A percentile compares a stretch with the other conserved stretches of the same genome.
phyloP scores from a whole-genome alignment of 208 protist species.

The Trichomonas tenax region DNA sequence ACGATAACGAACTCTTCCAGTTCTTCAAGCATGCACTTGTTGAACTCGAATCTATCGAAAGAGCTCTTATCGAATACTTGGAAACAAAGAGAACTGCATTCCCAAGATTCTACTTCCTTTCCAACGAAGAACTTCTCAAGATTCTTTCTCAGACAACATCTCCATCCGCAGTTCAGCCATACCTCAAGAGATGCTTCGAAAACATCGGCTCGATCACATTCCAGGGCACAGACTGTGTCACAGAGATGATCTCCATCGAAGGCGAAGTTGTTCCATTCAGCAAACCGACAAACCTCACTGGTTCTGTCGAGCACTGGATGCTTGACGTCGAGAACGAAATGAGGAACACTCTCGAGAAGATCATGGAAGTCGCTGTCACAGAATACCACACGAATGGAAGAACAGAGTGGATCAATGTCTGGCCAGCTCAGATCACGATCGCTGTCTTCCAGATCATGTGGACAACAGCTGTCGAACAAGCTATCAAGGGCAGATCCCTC shows the following conservation, averaged over 20 bases:
- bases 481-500: slow-evolving; percentile 42
- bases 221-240: slow-evolving; percentile 58
- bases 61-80: slow-evolving; percentile 39
- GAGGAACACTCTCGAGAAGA: slow-evolving; percentile 55
- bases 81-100: slow-evolving; percentile 59
- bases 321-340: slow-evolving; percentile 76
- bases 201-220: background rate
- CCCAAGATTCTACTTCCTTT: slow-evolving; percentile 69
- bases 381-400: background rate
- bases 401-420: slow-evolving; percentile 70
- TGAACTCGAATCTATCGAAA: background rate
- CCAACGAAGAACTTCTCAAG: slow-evolving; percentile 65
- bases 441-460: slow-evolving; percentile 70
- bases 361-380: slow-evolving; percentile 46
- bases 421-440: slow-evolving; percentile 71
- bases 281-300: background rate
- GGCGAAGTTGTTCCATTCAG: slow-evolving; percentile 5
- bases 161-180: background rate
- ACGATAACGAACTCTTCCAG: background rate
- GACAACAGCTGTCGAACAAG: slow-evolving; percentile 66
- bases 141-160: slow-evolving; percentile 57
- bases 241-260: slow-evolving; percentile 39
- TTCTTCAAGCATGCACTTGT: background rate
- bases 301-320: slow-evolving; percentile 87
- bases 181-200: slow-evolving; percentile 16